phyloP scores from a whole-genome alignment of 2,329 filamentous ascomycete species.

The Acrodontium crateriforme region DNA sequence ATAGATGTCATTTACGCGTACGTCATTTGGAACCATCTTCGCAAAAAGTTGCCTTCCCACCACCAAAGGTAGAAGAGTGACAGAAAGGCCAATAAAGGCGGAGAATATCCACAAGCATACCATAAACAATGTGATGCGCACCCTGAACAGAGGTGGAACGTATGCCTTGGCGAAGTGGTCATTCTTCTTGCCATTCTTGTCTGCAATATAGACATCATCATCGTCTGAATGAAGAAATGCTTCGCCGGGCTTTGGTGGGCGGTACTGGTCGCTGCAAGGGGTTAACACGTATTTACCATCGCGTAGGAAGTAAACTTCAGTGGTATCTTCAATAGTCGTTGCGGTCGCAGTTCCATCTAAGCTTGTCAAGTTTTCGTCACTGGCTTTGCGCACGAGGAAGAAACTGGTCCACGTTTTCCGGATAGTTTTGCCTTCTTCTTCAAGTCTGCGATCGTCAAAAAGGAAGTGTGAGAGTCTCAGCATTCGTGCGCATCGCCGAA shows the following conservation, averaged over 20 bases:
- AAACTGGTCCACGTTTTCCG: slow-evolving; percentile 17
- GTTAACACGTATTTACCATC: slow-evolving; percentile 78
- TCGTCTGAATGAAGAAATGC: slow-evolving; percentile 71
- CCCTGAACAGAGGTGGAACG: slow-evolving; percentile 75
- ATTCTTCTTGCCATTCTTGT: slow-evolving; percentile 22
- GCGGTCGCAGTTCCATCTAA: too few relatives aligned
- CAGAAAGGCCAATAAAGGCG: slow-evolving; percentile 68
- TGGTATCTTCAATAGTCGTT: too few relatives aligned
- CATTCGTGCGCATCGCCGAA: slow-evolving; percentile 66
- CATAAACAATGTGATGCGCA: slow-evolving; percentile 73
- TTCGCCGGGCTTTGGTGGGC: slow-evolving; percentile 68
- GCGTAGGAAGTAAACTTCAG: slow-evolving; percentile 41
- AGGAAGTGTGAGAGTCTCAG: slow-evolving; percentile 83
- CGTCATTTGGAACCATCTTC: slow-evolving; percentile 53
- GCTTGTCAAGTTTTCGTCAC: too few relatives aligned
- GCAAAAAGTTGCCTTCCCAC: slow-evolving; percentile 71
- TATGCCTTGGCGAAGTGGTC: slow-evolving; percentile 40
- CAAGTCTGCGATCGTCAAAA: slow-evolving; percentile 66
- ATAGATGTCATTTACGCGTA: slow-evolving; percentile 85
- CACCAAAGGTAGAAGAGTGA: slow-evolving; percentile 75
- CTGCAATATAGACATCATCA: slow-evolving; percentile 27
- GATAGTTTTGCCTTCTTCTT: slow-evolving; percentile 58
- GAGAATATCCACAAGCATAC: slow-evolving; percentile 88
- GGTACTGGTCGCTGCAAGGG: slow-evolving; percentile 89
- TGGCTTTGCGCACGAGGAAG: slow-evolving; percentile 7